Evolutionary conservation across 108 stramenopile genomes (phyloP), one percentile per base, ranked within the genome.

Genomic region (Cyclotella atomus): DNA sequence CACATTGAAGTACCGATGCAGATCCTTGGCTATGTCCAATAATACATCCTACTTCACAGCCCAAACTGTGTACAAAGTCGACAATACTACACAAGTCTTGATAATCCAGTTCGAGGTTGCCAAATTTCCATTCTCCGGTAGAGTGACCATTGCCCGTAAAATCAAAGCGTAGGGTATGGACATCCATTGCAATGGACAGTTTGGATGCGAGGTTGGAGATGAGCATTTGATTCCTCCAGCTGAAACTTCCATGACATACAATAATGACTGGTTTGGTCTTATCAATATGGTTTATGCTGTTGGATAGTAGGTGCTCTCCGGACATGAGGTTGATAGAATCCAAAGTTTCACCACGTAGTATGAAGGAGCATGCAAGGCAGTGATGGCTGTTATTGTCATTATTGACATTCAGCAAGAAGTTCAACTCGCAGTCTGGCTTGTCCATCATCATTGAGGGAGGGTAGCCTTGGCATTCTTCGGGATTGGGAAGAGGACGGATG

Each of bases 121-220:
- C 16, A 21, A 53, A 55, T 12, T 62, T 35, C 64, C 68, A 82
- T 38, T 50, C 59, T 0, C 81, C 81, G 19, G 24, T 28, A 5
- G 81, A 82, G 36, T 82, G 81, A 4, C 76, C 81, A 73, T 82
- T 77, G 7, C 81, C 81, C 33, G 74, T 70, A 73, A 82, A 82
- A 53, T 82, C 81, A 55, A 82, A 82, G 29, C 81, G 76, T 19
- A 82, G 24, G 6, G 65, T 65, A 47, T 82, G 76, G 12, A 46
- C 63, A 33, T 77, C 55, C 35, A 82, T 12, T 5, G 12, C 36
- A 9, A 14, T 43, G 2, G 76, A 57, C 14, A 82, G 36, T 28
- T 71, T 55, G n/a, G 65, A 52, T 30, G 71, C 76, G 4, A 82
- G 29, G 61, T 77, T 64, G 38, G 32, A 44, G 10, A 82, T 21